These are phyloP conservation scores for Epicoccum nigrum DNA, from an alignment of 2,329 filamentous ascomycete genomes.

Conservation along the genomic window DNA sequence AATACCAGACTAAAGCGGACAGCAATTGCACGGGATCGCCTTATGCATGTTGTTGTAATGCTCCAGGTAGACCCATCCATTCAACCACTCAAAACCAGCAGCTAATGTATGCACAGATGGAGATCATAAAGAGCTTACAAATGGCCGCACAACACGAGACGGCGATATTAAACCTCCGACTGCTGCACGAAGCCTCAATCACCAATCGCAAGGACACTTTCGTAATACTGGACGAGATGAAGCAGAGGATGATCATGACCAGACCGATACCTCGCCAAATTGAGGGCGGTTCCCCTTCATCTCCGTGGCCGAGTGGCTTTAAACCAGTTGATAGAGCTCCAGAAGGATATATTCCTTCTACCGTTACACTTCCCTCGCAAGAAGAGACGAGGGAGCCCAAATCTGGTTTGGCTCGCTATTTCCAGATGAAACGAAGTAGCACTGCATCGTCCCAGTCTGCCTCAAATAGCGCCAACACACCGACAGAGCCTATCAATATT, in stretches of 20 bases:
- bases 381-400: constrained; percentile 21
- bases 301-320: constrained; percentile 22
- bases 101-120: constrained; percentile 34
- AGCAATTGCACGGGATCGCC: constrained; percentile 46
- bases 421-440: constrained; percentile 27
- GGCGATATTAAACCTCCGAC: constrained; percentile 42
- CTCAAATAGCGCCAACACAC: constrained; percentile 7
- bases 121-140: constrained; percentile 49
- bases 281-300: constrained; percentile 15
- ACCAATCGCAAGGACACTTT: constrained; percentile 44
- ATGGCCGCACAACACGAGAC: constrained; percentile 43
- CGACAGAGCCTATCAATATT: constrained; percentile 15
- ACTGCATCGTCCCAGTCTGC: constrained; percentile 12
- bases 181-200: constrained; percentile 47
- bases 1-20: not conserved
- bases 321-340: constrained; percentile 11
- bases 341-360: constrained; percentile 26
- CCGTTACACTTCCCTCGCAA: constrained; percentile 25
- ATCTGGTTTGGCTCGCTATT: constrained; percentile 32
- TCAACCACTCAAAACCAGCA: not conserved
- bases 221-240: constrained; percentile 44
- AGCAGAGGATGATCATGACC: constrained; percentile 43
- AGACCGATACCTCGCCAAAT: constrained; percentile 30
- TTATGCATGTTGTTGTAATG: constrained; percentile 48
- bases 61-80: constrained; percentile 21